phyloP scores from a whole-genome alignment of 208 protist species.

The Endotrypanum monterogeii region DNA sequence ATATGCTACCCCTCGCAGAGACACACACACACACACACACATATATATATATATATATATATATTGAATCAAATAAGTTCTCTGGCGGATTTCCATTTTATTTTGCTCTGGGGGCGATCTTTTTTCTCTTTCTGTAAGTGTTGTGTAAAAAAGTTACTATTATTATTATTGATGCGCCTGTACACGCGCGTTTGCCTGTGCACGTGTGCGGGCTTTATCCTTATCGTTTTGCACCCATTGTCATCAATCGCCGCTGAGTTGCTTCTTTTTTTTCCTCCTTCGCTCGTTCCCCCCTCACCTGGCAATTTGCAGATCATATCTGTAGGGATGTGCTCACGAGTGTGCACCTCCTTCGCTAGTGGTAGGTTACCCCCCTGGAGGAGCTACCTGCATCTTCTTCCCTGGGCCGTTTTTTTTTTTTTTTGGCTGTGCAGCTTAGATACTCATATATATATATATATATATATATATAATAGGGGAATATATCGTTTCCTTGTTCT shows the following conservation, averaged over 20 bases:
- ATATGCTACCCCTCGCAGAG: neutral
- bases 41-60: too few species aligned
- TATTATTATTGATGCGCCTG: neutral
- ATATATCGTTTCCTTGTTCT: neutral
- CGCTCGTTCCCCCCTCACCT: neutral
- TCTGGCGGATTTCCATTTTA: neutral
- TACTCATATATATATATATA: slow-evolving; percentile 10
- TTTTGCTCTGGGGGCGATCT: neutral
- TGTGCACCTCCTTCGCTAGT: neutral
- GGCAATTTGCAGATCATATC: neutral
- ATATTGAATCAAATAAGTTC: neutral
- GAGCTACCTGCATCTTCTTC: neutral
- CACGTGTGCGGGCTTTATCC: neutral
- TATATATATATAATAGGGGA: neutral
- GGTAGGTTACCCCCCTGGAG: neutral
- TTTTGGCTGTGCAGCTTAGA: neutral
- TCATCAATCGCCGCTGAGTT: neutral
- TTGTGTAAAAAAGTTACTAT: too few species aligned
- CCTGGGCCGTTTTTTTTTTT: neutral
- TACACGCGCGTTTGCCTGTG: neutral
- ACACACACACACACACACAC: too few species aligned
- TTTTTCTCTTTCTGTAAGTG: neutral
- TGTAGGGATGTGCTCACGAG: neutral
- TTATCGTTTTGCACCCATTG: neutral
- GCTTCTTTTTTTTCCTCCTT: neutral